A percentile compares a stretch with the other conserved stretches of the same genome.
Evolutionary conservation across 768 basidiomycete species (phyloP).

Genomic region (Psilocybe azurescens): DNA sequence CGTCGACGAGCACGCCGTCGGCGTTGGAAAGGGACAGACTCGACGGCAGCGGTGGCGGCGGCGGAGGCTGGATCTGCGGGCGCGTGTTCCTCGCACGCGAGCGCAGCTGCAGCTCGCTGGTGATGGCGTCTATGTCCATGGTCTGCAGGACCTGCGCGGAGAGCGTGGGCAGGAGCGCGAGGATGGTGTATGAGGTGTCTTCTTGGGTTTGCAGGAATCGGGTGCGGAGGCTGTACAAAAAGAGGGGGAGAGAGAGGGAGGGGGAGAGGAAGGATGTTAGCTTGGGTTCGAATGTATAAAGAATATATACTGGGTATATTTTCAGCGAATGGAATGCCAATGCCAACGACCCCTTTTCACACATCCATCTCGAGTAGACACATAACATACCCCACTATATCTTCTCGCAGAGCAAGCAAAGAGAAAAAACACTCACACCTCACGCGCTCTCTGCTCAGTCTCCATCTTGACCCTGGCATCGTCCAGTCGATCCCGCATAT

Average conservation of each 20-base stretch:
- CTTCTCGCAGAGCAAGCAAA: not conserved
- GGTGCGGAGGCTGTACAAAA: slow-evolving; percentile 62
- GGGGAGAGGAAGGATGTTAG: not conserved
- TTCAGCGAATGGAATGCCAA: not conserved
- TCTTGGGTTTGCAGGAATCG: slow-evolving; percentile 81
- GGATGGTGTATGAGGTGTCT: slow-evolving; percentile 76
- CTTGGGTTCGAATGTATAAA: not conserved
- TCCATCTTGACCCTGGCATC: slow-evolving; percentile 70
- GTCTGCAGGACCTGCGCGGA: slow-evolving; percentile 66
- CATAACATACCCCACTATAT: not conserved
- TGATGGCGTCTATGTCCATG: slow-evolving; percentile 80
- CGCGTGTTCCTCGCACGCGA: slow-evolving; percentile 27
- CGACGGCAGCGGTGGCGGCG: slow-evolving; percentile 9
- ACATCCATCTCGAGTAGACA: not conserved
- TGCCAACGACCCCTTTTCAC: not conserved
- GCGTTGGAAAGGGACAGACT: slow-evolving; percentile 26
- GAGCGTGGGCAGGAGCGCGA: slow-evolving; percentile 72
- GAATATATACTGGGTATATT: not conserved
- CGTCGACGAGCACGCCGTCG: slow-evolving; percentile 19
- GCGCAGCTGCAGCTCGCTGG: slow-evolving; percentile 51
- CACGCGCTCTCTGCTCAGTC: slow-evolving; percentile 64
- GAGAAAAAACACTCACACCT: slow-evolving; percentile 56
- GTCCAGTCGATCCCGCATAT: slow-evolving; percentile 64
- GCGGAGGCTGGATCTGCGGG: not conserved
- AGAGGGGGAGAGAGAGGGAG: not conserved